A percentile compares a stretch with the other conserved stretches of the same genome.
phyloP scores from a whole-genome alignment of 805 yeast genomes.

The Yarrowia hollandica region DNA sequence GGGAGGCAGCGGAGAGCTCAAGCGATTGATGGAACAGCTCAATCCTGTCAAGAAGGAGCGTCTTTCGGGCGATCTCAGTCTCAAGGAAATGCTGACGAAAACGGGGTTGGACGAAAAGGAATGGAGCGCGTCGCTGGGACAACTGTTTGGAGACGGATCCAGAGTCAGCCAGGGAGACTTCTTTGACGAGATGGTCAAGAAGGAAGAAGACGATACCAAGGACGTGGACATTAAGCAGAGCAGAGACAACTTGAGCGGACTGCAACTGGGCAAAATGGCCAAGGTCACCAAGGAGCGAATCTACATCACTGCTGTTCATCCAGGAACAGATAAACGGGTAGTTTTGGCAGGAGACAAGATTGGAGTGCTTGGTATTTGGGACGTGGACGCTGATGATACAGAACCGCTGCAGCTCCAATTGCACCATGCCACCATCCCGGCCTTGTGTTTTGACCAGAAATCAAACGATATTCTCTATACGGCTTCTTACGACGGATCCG shows the following conservation, averaged over 20 bases:
- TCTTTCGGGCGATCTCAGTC: conserved; percentile 45
- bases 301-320: conserved; percentile 75
- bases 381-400: conserved; percentile 50
- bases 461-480: conserved; percentile 60
- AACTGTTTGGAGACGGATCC: conserved; percentile 36
- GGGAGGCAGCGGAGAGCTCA: conserved; percentile 35
- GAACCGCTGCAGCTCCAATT: conserved; percentile 58
- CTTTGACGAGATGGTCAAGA: conserved; percentile 37
- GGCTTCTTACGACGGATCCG: conserved; percentile 84
- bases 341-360: conserved; percentile 83
- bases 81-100: conserved; percentile 37
- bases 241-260: conserved; percentile 55
- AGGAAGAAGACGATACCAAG: conserved; percentile 44
- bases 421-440: conserved; percentile 73
- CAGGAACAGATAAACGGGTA: conserved; percentile 59
- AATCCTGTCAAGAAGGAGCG: conserved; percentile 47
- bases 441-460: conserved; percentile 54
- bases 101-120: conserved; percentile 40
- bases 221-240: conserved; percentile 49
- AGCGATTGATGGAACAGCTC: conserved; percentile 36
- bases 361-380: conserved; percentile 91
- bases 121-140: conserved; percentile 43
- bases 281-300: conserved; percentile 68
- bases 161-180: conserved; percentile 42
- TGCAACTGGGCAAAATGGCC: conserved; percentile 56